These are phyloP conservation scores for Triticum aestivum DNA, from an alignment of 176 grass and related monocot genomes.

Conservation along the genomic window DNA sequence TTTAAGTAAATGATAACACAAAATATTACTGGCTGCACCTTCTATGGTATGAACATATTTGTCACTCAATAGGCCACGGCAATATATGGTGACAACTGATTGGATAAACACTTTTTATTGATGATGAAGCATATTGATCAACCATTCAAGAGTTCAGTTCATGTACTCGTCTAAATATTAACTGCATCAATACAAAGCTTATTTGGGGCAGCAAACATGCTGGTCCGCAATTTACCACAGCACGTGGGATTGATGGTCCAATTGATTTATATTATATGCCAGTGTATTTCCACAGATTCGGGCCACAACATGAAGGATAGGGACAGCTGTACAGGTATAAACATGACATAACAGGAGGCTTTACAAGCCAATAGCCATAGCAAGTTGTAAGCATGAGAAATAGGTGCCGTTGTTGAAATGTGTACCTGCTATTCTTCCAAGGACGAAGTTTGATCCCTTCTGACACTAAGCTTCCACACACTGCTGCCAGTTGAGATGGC, in stretches of 20 bases:
- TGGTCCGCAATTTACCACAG: background rate
- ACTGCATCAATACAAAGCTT: slow-evolving; percentile 5
- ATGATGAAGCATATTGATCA: background rate
- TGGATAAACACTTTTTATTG: background rate
- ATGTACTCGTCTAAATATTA: background rate
- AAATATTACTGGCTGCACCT: background rate
- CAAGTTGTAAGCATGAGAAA: slow-evolving; percentile 11
- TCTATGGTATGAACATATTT: background rate
- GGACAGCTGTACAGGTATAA: slow-evolving; percentile 9
- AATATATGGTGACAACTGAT: background rate
- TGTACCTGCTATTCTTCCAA: slow-evolving; percentile 79
- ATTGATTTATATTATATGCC: slow-evolving; percentile 8
- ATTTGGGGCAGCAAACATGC: slow-evolving; percentile 10
- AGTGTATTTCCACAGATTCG: slow-evolving; percentile 6
- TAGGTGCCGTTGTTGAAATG: background rate
- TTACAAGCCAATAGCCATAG: background rate
- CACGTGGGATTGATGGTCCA: background rate
- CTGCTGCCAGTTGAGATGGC: slow-evolving; percentile 86
- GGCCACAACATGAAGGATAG: slow-evolving; percentile 7
- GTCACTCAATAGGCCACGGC: background rate
- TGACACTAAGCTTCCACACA: slow-evolving; percentile 97
- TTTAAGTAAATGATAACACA: background rate
- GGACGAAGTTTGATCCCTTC: slow-evolving; percentile 98
- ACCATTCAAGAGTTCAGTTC: background rate
- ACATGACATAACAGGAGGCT: slow-evolving; percentile 19